Conservation (phyloP, 2,329 filamentous ascomycete species). For the Fusarium anthophilum region DNA sequence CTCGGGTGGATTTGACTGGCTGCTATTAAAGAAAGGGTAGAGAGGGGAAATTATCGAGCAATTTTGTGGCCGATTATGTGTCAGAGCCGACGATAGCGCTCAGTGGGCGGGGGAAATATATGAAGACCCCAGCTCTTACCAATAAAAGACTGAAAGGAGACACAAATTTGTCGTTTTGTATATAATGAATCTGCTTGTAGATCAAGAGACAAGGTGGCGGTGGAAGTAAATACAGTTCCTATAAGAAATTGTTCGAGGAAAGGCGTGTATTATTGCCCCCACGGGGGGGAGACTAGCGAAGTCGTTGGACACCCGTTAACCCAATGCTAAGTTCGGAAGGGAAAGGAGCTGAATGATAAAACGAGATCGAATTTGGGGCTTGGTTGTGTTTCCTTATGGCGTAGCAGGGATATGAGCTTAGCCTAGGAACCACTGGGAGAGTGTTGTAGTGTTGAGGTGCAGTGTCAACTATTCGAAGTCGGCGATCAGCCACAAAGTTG, state of each 20-base stretch:
- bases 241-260: slow-evolving; percentile 7
- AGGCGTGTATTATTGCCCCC: slow-evolving; percentile 4
- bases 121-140: background rate
- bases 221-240: slow-evolving; percentile 24
- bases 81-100: slow-evolving; percentile 22
- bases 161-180: background rate
- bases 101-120: slow-evolving; percentile 12
- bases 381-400: slow-evolving; percentile 28
- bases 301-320: slow-evolving; percentile 9
- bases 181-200: background rate
- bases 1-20: slow-evolving; percentile 17
- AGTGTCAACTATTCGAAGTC: slow-evolving; percentile 13
- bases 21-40: slow-evolving; percentile 4
- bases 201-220: background rate
- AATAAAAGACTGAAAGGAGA: background rate
- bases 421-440: slow-evolving; percentile 16
- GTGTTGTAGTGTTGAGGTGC: slow-evolving; percentile 16
- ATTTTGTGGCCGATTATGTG: slow-evolving; percentile 32
- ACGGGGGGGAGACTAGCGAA: slow-evolving; percentile 10
- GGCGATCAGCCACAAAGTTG: slow-evolving; percentile 23
- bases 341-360: slow-evolving; percentile 17
- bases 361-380: slow-evolving; percentile 9
- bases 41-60: slow-evolving; percentile 17
- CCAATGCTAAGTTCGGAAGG: slow-evolving; percentile 11
- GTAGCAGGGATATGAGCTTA: slow-evolving; percentile 35